Evolutionary conservation across 805 yeast genomes (phyloP).

Genomic region (Saturnispora kantuleensis): DNA sequence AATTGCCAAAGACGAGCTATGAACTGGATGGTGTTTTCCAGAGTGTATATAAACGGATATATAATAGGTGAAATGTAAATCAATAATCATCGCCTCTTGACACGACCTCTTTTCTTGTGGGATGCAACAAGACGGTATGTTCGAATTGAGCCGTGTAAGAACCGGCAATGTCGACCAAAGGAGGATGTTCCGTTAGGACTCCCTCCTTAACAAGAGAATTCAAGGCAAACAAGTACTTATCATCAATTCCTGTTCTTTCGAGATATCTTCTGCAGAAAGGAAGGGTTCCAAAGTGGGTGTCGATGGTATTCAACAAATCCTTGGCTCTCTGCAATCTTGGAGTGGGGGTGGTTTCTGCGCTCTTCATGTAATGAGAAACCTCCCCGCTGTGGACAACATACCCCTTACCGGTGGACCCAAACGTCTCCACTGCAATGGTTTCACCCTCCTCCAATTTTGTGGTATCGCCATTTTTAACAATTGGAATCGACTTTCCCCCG

Average conservation of each 20-base stretch:
- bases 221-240: constrained; percentile 79
- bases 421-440: constrained; percentile 95
- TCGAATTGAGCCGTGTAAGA: constrained; percentile 94
- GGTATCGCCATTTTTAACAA: constrained; percentile 83
- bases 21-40: neutral
- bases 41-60: neutral
- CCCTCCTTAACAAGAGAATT: constrained; percentile 80
- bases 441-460: constrained; percentile 99
- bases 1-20: constrained; percentile 10
- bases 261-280: constrained; percentile 96
- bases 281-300: constrained; percentile 79
- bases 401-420: constrained; percentile 95
- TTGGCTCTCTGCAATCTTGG: constrained; percentile 61
- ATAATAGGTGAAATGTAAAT: neutral
- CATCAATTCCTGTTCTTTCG: constrained; percentile 77
- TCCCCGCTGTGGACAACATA: constrained; percentile 82
- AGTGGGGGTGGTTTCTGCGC: constrained; percentile 38
- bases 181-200: constrained; percentile 89
- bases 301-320: constrained; percentile 57
- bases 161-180: constrained; percentile 74
- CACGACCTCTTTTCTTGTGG: constrained; percentile 87
- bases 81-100: constrained; percentile 92
- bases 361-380: constrained; percentile 84
- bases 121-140: constrained; percentile 85
- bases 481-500: constrained; percentile 94